phyloP scores from a whole-genome alignment of 208 protist species.

The Cochliopodium minus region DNA sequence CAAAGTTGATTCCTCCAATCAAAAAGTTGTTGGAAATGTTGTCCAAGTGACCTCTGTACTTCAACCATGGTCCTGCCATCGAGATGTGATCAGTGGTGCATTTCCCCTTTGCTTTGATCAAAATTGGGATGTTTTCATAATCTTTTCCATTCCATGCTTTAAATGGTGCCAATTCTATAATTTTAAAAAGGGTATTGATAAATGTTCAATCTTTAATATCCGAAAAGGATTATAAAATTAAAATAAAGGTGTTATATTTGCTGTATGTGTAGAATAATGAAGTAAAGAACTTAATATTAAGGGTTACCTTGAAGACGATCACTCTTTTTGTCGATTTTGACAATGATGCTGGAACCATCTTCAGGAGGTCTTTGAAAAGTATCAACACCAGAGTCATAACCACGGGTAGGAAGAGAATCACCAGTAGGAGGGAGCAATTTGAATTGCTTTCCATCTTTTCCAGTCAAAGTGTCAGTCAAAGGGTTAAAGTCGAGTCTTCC shows the following conservation, averaged over 20 bases:
- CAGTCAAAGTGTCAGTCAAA: slow-evolving; percentile 31
- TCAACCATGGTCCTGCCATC: slow-evolving; percentile 52
- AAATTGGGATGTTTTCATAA: slow-evolving; percentile 17
- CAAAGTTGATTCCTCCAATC: slow-evolving; percentile 48
- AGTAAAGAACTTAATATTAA: too few relatives aligned
- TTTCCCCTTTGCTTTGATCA: slow-evolving; percentile 55
- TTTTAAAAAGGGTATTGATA: too few relatives aligned
- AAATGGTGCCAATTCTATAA: slow-evolving; percentile 41
- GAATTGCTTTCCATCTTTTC: slow-evolving; percentile 31
- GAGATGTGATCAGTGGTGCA: slow-evolving; percentile 69
- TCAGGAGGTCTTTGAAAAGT: slow-evolving; percentile 35
- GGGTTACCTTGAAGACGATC: slow-evolving; percentile 37
- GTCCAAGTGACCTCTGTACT: slow-evolving; percentile 61
- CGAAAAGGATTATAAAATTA: too few relatives aligned
- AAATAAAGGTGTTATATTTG: too few relatives aligned
- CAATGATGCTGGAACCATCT: slow-evolving; percentile 19
- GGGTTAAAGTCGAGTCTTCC: slow-evolving; percentile 52
- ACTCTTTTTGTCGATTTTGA: slow-evolving; percentile 32
- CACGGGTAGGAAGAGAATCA: slow-evolving; percentile 30
- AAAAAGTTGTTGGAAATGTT: slow-evolving; percentile 69
- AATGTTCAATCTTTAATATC: too few relatives aligned
- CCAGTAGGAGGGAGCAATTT: slow-evolving; percentile 29
- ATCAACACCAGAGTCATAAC: slow-evolving; percentile 36
- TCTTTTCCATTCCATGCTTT: slow-evolving; percentile 37
- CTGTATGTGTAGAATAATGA: too few relatives aligned